Conservation (phyloP, 306 rosid species). For the Citrullus mucosospermus region DNA sequence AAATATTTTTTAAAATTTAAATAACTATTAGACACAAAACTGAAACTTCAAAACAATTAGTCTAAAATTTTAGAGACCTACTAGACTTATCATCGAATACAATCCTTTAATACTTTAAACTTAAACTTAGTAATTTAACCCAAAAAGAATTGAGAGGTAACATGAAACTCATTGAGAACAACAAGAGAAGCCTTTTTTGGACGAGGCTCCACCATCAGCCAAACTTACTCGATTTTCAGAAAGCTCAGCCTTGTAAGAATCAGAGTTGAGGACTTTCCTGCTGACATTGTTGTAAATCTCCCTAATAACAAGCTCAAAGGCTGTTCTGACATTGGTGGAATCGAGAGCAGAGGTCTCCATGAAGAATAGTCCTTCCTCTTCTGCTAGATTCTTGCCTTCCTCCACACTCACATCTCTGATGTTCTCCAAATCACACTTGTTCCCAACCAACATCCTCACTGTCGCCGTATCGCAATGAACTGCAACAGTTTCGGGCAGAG, state of each 20-base stretch:
- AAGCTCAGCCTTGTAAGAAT: slow-evolving; percentile 73
- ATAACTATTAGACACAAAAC: not conserved
- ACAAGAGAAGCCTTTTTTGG: slow-evolving; percentile 45
- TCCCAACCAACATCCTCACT: slow-evolving; percentile 85
- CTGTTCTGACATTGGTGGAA: slow-evolving; percentile 63
- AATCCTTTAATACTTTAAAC: too few species aligned
- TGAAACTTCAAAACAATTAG: not conserved
- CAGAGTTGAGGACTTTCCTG: slow-evolving; percentile 66
- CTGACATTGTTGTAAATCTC: slow-evolving; percentile 76
- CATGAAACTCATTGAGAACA: slow-evolving; percentile 39
- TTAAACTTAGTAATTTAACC: not conserved
- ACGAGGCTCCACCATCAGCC: slow-evolving; percentile 44
- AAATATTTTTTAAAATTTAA: too few species aligned
- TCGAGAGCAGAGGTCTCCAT: slow-evolving; percentile 96
- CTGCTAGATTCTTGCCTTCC: slow-evolving; percentile 74
- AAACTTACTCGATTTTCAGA: slow-evolving; percentile 66
- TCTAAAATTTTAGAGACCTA: too few species aligned
- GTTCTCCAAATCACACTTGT: slow-evolving; percentile 82
- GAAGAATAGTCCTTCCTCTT: slow-evolving; percentile 75
- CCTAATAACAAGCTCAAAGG: slow-evolving; percentile 67
- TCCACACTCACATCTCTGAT: slow-evolving; percentile 68
- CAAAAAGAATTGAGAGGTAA: not conserved
- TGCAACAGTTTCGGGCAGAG: slow-evolving; percentile 13
- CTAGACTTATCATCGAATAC: too few species aligned
- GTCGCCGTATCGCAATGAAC: slow-evolving; percentile 73